Percentiles rank a stretch among this genome's conserved stretches.
Evolutionary conservation across 2,329 filamentous ascomycete species (phyloP).

Genomic region (Ampelomyces quisqualis): DNA sequence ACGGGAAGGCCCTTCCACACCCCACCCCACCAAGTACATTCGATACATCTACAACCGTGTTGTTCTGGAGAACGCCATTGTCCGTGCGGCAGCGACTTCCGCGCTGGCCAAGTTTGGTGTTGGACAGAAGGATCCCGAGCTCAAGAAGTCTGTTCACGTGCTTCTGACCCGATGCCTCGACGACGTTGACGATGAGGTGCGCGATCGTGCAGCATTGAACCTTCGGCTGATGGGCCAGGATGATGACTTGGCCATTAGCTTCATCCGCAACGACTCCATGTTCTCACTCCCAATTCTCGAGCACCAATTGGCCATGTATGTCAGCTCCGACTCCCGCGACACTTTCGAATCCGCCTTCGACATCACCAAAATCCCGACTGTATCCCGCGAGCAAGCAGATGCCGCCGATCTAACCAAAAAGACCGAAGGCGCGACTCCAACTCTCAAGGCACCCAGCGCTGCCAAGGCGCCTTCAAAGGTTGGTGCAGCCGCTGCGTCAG

Average conservation of each 20-base stretch:
- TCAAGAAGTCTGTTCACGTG: constrained; percentile 93
- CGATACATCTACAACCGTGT: constrained; percentile 99
- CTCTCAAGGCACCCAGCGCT: constrained; percentile 86
- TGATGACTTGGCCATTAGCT: constrained; percentile 80
- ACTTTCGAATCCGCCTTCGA: constrained; percentile 87
- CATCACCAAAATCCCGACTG: constrained; percentile 84
- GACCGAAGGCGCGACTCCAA: constrained; percentile 86
- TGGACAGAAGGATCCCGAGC: constrained; percentile 88
- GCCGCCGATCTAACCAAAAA: constrained; percentile 97
- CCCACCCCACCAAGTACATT: constrained; percentile 97
- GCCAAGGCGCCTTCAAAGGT: constrained; percentile 70
- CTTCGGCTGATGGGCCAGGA: constrained; percentile 85
- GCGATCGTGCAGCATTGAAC: constrained; percentile 91
- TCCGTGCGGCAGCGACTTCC: constrained; percentile 91
- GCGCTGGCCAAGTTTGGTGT: constrained; percentile 97
- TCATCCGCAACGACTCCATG: constrained; percentile 96
- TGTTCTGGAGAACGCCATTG: constrained; percentile 93
- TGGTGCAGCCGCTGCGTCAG: constrained; percentile 72
- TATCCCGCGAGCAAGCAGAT: constrained; percentile 92
- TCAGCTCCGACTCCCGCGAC: constrained; percentile 85
- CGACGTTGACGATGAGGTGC: constrained; percentile 95
- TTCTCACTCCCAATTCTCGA: constrained; percentile 94
- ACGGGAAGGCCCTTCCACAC: constrained; percentile 90
- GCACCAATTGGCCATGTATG: constrained; percentile 96
- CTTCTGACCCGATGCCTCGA: constrained; percentile 91